Evolutionary conservation across 2,329 filamentous ascomycete genomes (phyloP).

Genomic region (Daldinia eschscholtzii): DNA sequence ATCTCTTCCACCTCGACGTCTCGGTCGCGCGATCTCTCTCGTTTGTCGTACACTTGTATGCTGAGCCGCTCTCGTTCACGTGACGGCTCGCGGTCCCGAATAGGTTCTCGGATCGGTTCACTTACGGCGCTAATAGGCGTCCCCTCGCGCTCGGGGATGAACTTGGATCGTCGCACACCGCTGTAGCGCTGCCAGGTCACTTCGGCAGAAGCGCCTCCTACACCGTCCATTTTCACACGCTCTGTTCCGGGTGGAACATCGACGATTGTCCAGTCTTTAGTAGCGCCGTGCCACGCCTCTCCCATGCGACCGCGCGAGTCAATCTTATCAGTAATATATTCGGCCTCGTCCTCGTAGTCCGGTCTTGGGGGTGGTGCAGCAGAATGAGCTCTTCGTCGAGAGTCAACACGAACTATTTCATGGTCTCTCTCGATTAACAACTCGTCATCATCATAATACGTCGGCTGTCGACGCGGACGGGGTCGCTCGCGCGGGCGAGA

Average conservation of each 20-base stretch:
- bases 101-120: conserved; percentile 45
- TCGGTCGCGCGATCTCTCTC: conserved; percentile 54
- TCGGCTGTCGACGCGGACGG: conserved; percentile 54
- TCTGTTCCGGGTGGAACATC: conserved; percentile 88
- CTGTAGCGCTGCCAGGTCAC: conserved; percentile 84
- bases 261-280: conserved; percentile 83
- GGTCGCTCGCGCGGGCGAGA: conserved; percentile 58
- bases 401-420: conserved; percentile 61
- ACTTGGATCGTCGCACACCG: conserved; percentile 79
- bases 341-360: conserved; percentile 74
- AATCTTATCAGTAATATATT: conserved; percentile 69
- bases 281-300: conserved; percentile 80
- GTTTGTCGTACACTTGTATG: conserved; percentile 59
- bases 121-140: conserved; percentile 53
- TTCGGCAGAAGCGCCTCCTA: conserved; percentile 80
- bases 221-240: conserved; percentile 84
- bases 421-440: conserved; percentile 72
- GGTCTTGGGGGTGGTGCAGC: conserved; percentile 61
- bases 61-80: conserved; percentile 56
- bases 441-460: conserved; percentile 70
- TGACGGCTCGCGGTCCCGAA: conserved; percentile 42
- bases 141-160: conserved; percentile 75
- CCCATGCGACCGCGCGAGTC: conserved; percentile 74
- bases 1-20: conserved; percentile 69
- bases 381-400: conserved; percentile 65